phyloP scores from a whole-genome alignment of 306 rosid species.

The Lathyrus sativus region DNA sequence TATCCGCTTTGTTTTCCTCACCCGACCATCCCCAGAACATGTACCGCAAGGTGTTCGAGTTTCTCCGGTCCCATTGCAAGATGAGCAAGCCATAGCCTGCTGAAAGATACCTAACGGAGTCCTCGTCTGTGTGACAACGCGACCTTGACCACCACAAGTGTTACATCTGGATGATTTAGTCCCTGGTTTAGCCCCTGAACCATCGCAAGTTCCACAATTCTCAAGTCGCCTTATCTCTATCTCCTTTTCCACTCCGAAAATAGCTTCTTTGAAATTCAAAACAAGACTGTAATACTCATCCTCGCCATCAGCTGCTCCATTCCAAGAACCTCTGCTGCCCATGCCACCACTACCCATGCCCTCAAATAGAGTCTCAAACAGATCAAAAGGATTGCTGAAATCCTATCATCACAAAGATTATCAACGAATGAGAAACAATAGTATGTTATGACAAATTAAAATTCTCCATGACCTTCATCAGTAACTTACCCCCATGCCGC shows the following conservation, averaged over 20 bases:
- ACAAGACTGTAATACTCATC: constrained; percentile 83
- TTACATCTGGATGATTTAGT: constrained; percentile 77
- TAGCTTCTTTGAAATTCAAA: constrained; percentile 91
- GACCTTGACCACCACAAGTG: constrained; percentile 98
- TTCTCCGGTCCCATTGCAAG: constrained; percentile 91
- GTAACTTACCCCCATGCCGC: constrained; percentile 85
- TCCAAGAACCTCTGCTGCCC: constrained; percentile 49
- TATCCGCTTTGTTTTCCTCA: constrained; percentile 85
- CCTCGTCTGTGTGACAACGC: constrained; percentile 84
- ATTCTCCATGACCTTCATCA: constrained; percentile 24
- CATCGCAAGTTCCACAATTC: constrained; percentile 89
- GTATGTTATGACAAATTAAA: constrained; percentile 5
- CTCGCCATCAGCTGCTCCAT: constrained; percentile 53
- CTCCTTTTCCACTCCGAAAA: constrained; percentile 95
- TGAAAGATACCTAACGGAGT: constrained; percentile 97
- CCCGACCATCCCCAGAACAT: constrained; percentile 96
- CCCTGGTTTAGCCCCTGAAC: constrained; percentile 96
- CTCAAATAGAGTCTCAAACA: constrained; percentile 54
- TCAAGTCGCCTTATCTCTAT: constrained; percentile 85
- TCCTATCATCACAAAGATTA: constrained; percentile 42
- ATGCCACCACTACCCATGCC: constrained; percentile 48
- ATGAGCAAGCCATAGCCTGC: constrained; percentile 96
- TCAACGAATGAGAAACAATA: constrained; percentile 27
- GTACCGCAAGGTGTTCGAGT: constrained; percentile 83
- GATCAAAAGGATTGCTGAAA: constrained; percentile 54